phyloP scores from a whole-genome alignment of 2,329 filamentous ascomycete genomes.

The Dendryphion nanum region DNA sequence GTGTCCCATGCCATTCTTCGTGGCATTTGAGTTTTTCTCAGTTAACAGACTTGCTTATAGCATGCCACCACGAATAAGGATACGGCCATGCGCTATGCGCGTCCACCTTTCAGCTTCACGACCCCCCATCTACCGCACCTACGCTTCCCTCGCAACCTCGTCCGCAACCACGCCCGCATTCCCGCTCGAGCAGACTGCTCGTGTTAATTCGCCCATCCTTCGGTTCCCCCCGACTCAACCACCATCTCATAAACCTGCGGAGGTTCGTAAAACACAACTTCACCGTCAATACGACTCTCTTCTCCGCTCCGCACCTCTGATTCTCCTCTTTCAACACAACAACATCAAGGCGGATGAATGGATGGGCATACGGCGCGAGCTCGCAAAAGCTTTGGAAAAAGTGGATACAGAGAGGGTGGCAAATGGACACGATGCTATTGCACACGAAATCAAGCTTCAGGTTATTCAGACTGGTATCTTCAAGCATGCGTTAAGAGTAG shows the following conservation, averaged over 20 bases:
- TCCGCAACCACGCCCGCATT: conserved; percentile 54
- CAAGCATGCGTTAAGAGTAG: conserved; percentile 76
- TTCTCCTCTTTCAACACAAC: conserved; percentile 83
- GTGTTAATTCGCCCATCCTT: conserved; percentile 45
- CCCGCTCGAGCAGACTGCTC: conserved; percentile 50
- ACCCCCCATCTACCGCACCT: conserved; percentile 37
- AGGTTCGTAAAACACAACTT: conserved; percentile 88
- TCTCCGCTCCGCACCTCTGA: conserved; percentile 78
- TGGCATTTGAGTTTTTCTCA: neutral
- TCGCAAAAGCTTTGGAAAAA: conserved; percentile 60
- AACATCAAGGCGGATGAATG: conserved; percentile 74
- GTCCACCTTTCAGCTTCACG: conserved; percentile 21
- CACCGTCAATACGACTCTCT: conserved; percentile 84
- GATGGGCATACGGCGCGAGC: conserved; percentile 68
- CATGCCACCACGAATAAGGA: conserved; percentile 40
- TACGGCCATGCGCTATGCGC: conserved; percentile 30
- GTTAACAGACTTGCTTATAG: conserved; percentile 5
- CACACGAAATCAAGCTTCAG: conserved; percentile 69
- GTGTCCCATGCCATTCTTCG: conserved; percentile 3
- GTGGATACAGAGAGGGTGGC: conserved; percentile 69
- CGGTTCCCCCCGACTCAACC: conserved; percentile 69
- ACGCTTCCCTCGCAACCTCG: conserved; percentile 53
- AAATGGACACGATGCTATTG: conserved; percentile 50
- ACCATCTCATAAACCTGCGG: conserved; percentile 79
- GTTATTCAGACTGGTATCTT: conserved; percentile 90